Evolutionary conservation across 2,329 filamentous ascomycete species (phyloP), one percentile per base, ranked within the genome.

Genomic region (Epicoccum sorghinum): DNA sequence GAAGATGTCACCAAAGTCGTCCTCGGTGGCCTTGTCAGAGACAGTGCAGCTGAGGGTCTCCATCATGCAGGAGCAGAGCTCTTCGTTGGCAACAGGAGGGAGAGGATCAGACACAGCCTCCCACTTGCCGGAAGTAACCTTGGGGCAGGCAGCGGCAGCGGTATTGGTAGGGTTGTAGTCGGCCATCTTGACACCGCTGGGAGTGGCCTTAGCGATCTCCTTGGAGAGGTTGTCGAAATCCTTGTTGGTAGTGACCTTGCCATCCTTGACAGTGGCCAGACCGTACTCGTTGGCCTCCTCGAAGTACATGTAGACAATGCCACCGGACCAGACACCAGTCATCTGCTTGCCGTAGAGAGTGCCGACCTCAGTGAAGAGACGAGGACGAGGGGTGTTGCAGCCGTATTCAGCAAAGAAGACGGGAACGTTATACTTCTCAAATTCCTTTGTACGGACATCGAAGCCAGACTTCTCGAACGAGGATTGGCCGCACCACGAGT

Each of bases 391-490:
- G 39, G 80, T 81, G 80, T 96, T 98, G 87, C 95, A 99, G 67
- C 95, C 95, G 72, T 99, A 99, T 80, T 99, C 95, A 62, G 95
- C 95, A 75, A 99, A 97, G 87, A 99, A 99, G 69, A 92, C 90
- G 41, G 95, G 95, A 3, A 98, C 91, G 8, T 90, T 91, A 83
- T 95, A 99, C 73, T 88, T 86, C 55, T 82, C 76, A 81, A 97
- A 99, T 79, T 97, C 93, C 62, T 90, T 77, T 65, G 92, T 92
- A 75, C 93, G 89, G 52, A 86, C 83, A 61, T 88, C 82, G 79
- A 93, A 99, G 49, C 91, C 91, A 3, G 95, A 97, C 55, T 82
- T 72, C 32, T 81, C 71, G 80, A 89, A 95, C 68, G 81, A 86
- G 71, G 90, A 96, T 66, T 93, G 77, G 65, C 93, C 95, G 75